Evolutionary conservation across 2,329 filamentous ascomycete species (phyloP), one percentile per base, ranked within the genome.

Genomic region (Ophiocordyceps camponoti-rufipedis): DNA sequence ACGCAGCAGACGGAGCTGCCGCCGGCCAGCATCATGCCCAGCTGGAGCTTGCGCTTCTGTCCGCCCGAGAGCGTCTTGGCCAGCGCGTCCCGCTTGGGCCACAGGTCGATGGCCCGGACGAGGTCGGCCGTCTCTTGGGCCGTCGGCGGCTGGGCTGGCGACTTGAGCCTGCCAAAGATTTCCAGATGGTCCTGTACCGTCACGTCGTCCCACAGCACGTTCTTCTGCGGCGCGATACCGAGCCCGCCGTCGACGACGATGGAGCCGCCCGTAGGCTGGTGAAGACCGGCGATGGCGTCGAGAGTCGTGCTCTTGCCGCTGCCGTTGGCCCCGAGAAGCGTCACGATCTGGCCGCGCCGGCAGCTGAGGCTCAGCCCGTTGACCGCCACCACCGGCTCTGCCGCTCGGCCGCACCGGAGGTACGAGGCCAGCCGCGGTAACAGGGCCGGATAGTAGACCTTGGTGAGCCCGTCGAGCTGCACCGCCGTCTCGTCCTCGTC

Each of bases 1-100:
- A 95, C 78, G 55, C 86, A 91, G 62, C 88, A 94, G 0, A 95
- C 80, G 23, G 78, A 78, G 49, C 83, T 89, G 11, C 86, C 87
- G 49, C 89, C 88, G 4, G 85, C 93, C 53, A 95, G 78, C 86
- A 94, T 94, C 78, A 94, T 89, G 5, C 86, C 87, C 2, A 95
- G 70, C 60, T 95, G 88, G 9, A 94, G 70, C 60, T 95, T 95
- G 45, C 88, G 72, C 64, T 94, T 94, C 60, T 95, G 88, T 0
- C 88, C 88, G 9, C 88, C 88, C 2, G 86, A 94, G 0, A 95
- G 68, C 0, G 85, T 93, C 56, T 78, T 80, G 0, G 86, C 75
- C 48, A 71, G 68, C 0, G 87, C 82, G 33, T 76, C 74, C 39
- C 78, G 66, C 63, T 95, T 95, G 45, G 76, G 70, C 19, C 72